Evolutionary conservation across 768 basidiomycete genomes (phyloP).

Genomic region (Rhodosporidiobolus odoratus): DNA sequence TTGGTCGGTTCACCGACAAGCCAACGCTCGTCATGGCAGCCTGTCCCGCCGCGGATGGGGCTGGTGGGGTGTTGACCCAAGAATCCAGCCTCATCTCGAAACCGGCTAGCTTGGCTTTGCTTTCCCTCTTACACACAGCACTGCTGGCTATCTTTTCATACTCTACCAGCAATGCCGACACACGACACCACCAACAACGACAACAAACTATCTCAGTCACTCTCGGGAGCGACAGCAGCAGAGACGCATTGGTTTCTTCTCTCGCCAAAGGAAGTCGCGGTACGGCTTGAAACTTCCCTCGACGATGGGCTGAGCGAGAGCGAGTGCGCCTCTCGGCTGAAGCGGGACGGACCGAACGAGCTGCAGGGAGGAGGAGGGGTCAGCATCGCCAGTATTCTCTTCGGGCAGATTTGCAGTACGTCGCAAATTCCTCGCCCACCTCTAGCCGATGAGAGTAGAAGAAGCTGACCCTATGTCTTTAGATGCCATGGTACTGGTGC

Average conservation of each 20-base stretch:
- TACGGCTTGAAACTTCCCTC: conserved; percentile 19
- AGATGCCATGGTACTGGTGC: conserved; percentile 37
- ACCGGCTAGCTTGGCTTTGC: too few relatives aligned
- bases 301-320: conserved; percentile 10
- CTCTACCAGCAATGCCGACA: not conserved
- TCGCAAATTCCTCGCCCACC: conserved; percentile 31
- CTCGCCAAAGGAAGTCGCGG: conserved; percentile 3
- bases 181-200: not conserved
- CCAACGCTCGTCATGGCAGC: too few relatives aligned
- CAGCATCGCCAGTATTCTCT: conserved; percentile 42
- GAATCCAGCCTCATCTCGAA: too few relatives aligned
- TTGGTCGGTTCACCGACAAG: too few relatives aligned
- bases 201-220: not conserved
- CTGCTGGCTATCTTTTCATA: too few relatives aligned
- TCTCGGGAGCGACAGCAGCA: conserved; percentile 11
- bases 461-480: not conserved
- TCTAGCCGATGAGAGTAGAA: conserved; percentile 36
- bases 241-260: conserved; percentile 28
- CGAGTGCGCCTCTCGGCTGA: conserved; percentile 5
- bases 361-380: conserved; percentile 33
- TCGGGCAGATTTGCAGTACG: conserved; percentile 45
- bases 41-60: too few relatives aligned
- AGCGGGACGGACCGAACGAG: conserved; percentile 30
- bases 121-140: too few relatives aligned
- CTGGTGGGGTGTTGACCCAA: too few relatives aligned